These are phyloP conservation scores for Cinchona pubescens DNA, from an alignment of 257 asterid genomes.

Conservation along the genomic window DNA sequence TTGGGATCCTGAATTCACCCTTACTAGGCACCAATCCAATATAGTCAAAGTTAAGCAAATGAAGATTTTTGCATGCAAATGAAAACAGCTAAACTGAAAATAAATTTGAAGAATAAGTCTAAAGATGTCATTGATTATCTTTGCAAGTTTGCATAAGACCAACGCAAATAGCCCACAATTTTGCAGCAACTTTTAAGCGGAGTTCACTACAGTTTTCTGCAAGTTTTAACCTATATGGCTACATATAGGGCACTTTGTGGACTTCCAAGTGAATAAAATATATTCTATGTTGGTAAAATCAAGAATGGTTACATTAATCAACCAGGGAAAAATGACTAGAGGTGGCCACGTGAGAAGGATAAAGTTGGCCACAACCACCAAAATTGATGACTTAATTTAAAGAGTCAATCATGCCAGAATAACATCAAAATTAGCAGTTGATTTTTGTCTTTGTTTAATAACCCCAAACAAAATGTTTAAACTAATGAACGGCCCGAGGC, in stretches of 20 bases:
- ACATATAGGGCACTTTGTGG: slow-evolving; percentile 1
- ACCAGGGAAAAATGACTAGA: not conserved
- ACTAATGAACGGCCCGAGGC: slow-evolving; percentile 15
- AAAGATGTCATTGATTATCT: not conserved
- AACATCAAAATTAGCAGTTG: slow-evolving; percentile 10
- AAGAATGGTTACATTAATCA: not conserved
- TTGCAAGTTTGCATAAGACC: not conserved
- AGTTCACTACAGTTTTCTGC: slow-evolving; percentile 1
- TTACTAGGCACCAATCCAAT: not conserved
- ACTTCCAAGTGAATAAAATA: not conserved
- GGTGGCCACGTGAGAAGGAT: slow-evolving; percentile 12
- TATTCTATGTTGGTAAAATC: not conserved
- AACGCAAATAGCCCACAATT: slow-evolving; percentile 15
- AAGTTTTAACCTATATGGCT: not conserved
- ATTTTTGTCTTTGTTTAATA: slow-evolving; percentile 15
- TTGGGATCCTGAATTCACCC: too few species aligned
- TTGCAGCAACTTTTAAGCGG: not conserved
- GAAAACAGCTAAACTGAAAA: not conserved
- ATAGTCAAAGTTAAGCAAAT: not conserved
- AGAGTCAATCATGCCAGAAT: slow-evolving; percentile 12
- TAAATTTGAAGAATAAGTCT: not conserved
- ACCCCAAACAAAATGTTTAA: slow-evolving; percentile 1
- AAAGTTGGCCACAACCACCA: not conserved
- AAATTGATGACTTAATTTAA: not conserved
- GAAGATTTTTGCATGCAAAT: slow-evolving; percentile 11